Evolutionary conservation across 768 basidiomycete species (phyloP).

Genomic region (Kwoniella heveanensis): DNA sequence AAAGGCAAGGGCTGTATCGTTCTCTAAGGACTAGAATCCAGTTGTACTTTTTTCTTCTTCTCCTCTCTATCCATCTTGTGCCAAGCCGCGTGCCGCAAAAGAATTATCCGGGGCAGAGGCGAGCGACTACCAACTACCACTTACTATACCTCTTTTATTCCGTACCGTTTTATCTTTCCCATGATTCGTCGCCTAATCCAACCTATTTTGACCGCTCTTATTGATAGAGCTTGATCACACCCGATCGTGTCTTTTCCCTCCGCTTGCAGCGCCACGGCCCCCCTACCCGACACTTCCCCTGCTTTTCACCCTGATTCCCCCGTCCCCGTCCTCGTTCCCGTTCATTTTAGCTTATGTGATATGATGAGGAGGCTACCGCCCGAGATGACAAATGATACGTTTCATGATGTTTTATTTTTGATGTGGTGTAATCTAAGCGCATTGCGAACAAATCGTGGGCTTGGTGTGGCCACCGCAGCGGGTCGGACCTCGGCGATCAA

Average conservation of each 20-base stretch:
- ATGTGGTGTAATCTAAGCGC: background rate
- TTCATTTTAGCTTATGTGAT: slow-evolving; percentile 20
- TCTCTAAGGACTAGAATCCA: slow-evolving; percentile 33
- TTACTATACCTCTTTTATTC: slow-evolving; percentile 4
- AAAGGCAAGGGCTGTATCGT: slow-evolving; percentile 46
- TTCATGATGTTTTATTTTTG: slow-evolving; percentile 6
- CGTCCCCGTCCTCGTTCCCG: background rate
- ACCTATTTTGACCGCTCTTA: background rate
- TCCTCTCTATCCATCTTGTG: too few species aligned
- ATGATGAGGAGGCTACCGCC: slow-evolving; percentile 7
- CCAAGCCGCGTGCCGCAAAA: background rate
- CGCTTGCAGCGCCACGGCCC: too few species aligned
- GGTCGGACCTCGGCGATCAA: too few species aligned
- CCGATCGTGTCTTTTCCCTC: too few species aligned
- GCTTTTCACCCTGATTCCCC: background rate
- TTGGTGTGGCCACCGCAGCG: too few species aligned
- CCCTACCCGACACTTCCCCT: too few species aligned
- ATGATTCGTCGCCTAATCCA: too few species aligned
- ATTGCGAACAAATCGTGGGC: too few species aligned
- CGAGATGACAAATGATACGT: slow-evolving; percentile 21
- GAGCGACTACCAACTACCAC: background rate
- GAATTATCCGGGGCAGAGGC: background rate
- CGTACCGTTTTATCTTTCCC: background rate
- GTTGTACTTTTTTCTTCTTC: slow-evolving; percentile 23
- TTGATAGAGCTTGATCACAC: too few species aligned